Evolutionary conservation across 805 yeast genomes (phyloP).

Genomic region (Candida tibetensis): DNA sequence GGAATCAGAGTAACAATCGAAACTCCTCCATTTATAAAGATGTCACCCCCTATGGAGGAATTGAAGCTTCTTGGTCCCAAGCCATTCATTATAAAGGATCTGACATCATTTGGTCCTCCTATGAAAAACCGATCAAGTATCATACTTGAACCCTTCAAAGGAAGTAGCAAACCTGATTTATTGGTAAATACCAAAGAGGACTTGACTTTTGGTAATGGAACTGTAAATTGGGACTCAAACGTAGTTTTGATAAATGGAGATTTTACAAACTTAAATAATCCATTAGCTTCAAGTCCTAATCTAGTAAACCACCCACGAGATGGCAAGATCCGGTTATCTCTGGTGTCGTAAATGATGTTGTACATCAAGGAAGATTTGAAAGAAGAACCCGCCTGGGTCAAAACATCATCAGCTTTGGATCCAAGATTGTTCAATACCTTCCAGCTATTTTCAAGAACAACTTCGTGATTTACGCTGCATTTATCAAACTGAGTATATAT

Average conservation of each 20-base stretch:
- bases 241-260: slow-evolving; percentile 41
- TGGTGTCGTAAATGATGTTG: slow-evolving; percentile 40
- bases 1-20: slow-evolving; percentile 47
- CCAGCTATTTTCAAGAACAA: slow-evolving; percentile 45
- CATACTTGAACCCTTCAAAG: slow-evolving; percentile 19
- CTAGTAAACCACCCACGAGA: slow-evolving; percentile 38
- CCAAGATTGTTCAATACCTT: slow-evolving; percentile 29
- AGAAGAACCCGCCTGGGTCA: slow-evolving; percentile 43
- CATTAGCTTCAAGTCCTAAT: slow-evolving; percentile 35
- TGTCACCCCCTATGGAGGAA: slow-evolving; percentile 52
- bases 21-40: slow-evolving; percentile 45
- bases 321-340: slow-evolving; percentile 45
- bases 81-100: slow-evolving; percentile 52
- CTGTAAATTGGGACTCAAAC: slow-evolving; percentile 38
- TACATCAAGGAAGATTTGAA: slow-evolving; percentile 45
- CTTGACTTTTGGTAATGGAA: slow-evolving; percentile 14
- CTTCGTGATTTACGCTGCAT: slow-evolving; percentile 44
- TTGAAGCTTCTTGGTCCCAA: slow-evolving; percentile 54
- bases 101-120: slow-evolving; percentile 61
- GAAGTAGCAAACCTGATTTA: slow-evolving; percentile 33
- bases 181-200: slow-evolving; percentile 25
- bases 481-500: slow-evolving; percentile 35
- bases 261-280: slow-evolving; percentile 23
- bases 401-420: slow-evolving; percentile 29
- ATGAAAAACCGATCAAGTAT: slow-evolving; percentile 52